phyloP scores from a whole-genome alignment of 2,329 filamentous ascomycete species.

The Tolypocladium album region DNA sequence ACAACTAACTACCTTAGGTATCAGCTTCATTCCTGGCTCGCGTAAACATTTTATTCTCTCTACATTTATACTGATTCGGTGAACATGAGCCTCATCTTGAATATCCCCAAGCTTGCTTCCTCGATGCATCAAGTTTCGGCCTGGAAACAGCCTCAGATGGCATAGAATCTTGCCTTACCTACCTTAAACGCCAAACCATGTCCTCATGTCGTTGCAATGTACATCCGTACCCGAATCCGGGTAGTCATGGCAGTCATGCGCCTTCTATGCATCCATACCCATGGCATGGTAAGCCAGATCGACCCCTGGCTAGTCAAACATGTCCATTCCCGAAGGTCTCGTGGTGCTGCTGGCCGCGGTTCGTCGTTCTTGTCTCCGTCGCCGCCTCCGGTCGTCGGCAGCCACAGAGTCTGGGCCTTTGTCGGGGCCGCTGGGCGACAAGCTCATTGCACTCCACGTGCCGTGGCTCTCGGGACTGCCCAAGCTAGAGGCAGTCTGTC shows the following conservation, averaged over 20 bases:
- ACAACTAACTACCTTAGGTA: no score
- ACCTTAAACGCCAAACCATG: background rate
- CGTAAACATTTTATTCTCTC: background rate
- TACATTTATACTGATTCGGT: background rate
- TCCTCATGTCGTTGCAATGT: background rate
- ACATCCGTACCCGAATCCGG: background rate
- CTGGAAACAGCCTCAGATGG: background rate
- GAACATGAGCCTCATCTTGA: background rate
- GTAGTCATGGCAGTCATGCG: background rate
- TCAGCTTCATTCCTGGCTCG: background rate
- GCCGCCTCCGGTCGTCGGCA: conserved; percentile 42
- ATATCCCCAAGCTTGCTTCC: background rate
- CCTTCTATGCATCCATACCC: background rate
- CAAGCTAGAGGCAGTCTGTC: conserved; percentile 34
- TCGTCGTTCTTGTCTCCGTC: conserved; percentile 44
- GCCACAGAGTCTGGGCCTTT: conserved; percentile 19
- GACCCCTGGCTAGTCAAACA: conserved; percentile 21
- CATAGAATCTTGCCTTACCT: background rate
- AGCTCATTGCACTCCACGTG: conserved; percentile 43
- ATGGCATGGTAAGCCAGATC: background rate
- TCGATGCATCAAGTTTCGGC: background rate
- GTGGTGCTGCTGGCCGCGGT: conserved; percentile 26
- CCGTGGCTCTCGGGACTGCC: conserved; percentile 38
- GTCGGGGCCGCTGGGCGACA: conserved; percentile 30
- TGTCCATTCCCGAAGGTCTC: conserved; percentile 22